Evolutionary conservation across 108 stramenopile genomes (phyloP), one percentile per base, ranked within the genome.

Genomic region (Epithemia pelagica): DNA sequence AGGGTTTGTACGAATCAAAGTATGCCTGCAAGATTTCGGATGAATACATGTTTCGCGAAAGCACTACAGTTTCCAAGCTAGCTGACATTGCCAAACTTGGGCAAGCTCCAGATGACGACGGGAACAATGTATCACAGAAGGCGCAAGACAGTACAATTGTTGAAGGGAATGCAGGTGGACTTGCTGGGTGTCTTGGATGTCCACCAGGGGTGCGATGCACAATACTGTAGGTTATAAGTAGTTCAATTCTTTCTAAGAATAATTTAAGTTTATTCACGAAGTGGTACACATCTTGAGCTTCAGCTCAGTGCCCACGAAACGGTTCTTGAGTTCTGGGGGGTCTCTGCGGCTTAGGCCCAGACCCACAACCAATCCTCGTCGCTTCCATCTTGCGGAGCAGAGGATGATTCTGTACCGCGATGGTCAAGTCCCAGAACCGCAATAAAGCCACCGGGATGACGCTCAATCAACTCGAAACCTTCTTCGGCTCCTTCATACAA

Each of bases 41-140:
- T 67, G 95, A 89, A 62, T 95, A 91, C 68, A 64, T 95, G 52
- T 95, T 93, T 77, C 78, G 82, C 20, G 91, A 95, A 61, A 51
- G 77, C 32, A 83, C 87, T 22, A 90, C 82, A 1, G 26, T 90
- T 33, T 76, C 67, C 30, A 93, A 90, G 59, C 71, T 95, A 30
- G 90, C 81, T 0, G 91, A 92, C 54, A 77, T 91, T 20, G 87
- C 92, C 19, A 88, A 89, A 66, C 61, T 82, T 8, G 94, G 94
- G 1, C 74, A 82, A 61, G 90, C 89, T 19, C 81, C 75, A 19
- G 86, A 83, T 58, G 87, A 95, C 55, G 28, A 25, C 66, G 70
- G 18, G 54, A 57, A 18, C 31, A 66, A 20, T 69, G 61, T 32
- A 59, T 59, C 26, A 66, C 57, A 21, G 33, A 52, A 31, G 74